These are phyloP conservation scores for Xeromyces bisporus DNA, from an alignment of 495 filamentous ascomycete genomes.

Conservation along the genomic window DNA sequence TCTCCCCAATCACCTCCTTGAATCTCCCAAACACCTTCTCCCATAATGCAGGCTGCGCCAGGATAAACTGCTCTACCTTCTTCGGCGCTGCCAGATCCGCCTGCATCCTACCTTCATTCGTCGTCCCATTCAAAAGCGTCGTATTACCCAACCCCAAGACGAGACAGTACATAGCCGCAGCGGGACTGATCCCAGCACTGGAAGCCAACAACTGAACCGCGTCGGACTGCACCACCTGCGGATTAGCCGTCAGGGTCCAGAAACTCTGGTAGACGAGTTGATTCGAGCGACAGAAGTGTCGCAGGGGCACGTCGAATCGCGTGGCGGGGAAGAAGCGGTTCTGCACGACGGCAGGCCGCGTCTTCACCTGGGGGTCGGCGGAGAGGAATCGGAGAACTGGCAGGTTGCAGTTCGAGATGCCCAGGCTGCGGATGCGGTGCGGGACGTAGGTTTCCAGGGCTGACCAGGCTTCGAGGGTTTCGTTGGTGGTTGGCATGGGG, in stretches of 20 bases:
- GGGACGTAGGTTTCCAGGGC: conserved; percentile 49
- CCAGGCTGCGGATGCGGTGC: conserved; percentile 42
- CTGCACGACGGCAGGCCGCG: conserved; percentile 52
- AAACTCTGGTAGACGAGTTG: conserved; percentile 56
- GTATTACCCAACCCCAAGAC: conserved; percentile 42
- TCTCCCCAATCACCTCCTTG: conserved; percentile 30
- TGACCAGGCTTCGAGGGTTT: conserved; percentile 50
- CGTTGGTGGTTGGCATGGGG: conserved; percentile 36
- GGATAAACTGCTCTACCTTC: conserved; percentile 30
- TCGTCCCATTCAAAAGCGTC: conserved; percentile 55
- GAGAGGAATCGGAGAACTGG: conserved; percentile 35
- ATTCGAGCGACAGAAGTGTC: conserved; percentile 42
- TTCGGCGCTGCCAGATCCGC: conserved; percentile 42
- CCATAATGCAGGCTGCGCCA: conserved; percentile 29
- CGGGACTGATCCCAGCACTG: conserved; percentile 25
- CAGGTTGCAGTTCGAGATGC: conserved; percentile 53
- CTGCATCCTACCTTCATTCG: conserved; percentile 42
- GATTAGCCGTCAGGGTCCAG: conserved; percentile 67
- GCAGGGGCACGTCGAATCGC: conserved; percentile 41
- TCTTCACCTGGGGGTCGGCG: conserved; percentile 16
- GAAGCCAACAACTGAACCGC: conserved; percentile 36
- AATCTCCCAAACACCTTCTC: conserved; percentile 26
- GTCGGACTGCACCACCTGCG: conserved; percentile 31
- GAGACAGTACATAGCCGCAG: conserved; percentile 49
- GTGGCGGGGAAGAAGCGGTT: conserved; percentile 52